Percentiles rank a stretch among this genome's conserved stretches.
Conservation (phyloP, 2,329 filamentous ascomycete species). For the Diaporthe vaccinii region DNA sequence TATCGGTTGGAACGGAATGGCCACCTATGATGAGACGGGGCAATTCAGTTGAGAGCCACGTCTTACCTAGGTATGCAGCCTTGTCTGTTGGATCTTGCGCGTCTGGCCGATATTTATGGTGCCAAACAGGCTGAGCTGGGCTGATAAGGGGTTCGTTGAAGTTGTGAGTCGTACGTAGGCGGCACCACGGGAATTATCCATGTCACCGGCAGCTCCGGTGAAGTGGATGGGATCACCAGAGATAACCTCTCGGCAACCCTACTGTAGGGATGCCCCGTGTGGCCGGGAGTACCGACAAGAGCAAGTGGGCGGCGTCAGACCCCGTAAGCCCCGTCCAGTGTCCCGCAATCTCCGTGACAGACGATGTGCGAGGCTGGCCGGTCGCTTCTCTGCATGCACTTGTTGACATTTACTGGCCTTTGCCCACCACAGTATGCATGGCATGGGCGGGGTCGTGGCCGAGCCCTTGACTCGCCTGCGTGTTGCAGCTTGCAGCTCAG, state of each 20-base stretch:
- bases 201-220: conserved; percentile 26
- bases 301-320: conserved; percentile 30
- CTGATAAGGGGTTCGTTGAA: conserved; percentile 8
- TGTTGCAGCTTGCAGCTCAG: conserved; percentile 5
- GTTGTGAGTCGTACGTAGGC: not conserved
- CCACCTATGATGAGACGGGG: not conserved
- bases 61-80: too few species aligned
- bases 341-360: conserved; percentile 31
- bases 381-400: not conserved
- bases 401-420: not conserved
- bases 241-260: conserved; percentile 33
- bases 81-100: not conserved
- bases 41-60: not conserved
- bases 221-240: conserved; percentile 30
- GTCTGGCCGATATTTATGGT: not conserved
- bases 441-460: conserved; percentile 4
- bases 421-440: not conserved
- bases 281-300: conserved; percentile 24
- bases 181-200: conserved; percentile 19
- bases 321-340: conserved; percentile 22
- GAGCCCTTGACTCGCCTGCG: conserved; percentile 18
- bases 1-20: not conserved
- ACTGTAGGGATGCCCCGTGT: conserved; percentile 27
- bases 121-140: not conserved
- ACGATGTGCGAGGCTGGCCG: conserved; percentile 21